Base-by-base conservation (phyloP, 139 green algal genomes). In the Chlamydomonas applanata region DNA sequence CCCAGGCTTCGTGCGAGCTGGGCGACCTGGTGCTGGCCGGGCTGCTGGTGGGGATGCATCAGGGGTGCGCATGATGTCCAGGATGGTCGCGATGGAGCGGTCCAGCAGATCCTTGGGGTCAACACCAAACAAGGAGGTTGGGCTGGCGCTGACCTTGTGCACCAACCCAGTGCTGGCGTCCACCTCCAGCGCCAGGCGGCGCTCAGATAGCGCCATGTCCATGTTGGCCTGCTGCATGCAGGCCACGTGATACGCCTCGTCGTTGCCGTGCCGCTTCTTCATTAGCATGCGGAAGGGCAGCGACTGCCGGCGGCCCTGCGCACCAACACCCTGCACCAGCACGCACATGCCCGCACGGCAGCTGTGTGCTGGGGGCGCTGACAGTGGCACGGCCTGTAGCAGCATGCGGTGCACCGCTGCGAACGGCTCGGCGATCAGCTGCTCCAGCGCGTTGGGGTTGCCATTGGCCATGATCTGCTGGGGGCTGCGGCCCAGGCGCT, bases 401-500 rank as follows among this genome's bases (percentile, higher is more conserved):
- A 67, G 60, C 27, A 3, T 45, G 27, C 29, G 25, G 60, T 67
- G 60, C 60, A 44, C 5, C 27, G n/a, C n/a, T n/a, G n/a, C n/a
- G n/a, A n/a, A n/a, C n/a, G n/a, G n/a, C n/a, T n/a, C n/a, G n/a
- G n/a, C n/a, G n/a, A n/a, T n/a, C n/a, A n/a, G n/a, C n/a, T n/a
- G n/a, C n/a, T n/a, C n/a, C n/a, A n/a, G n/a, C n/a, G n/a, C n/a
- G n/a, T n/a, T n/a, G n/a, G n/a, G n/a, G n/a, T n/a, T n/a, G n/a
- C n/a, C n/a, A n/a, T n/a, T n/a, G n/a, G n/a, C n/a, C n/a, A n/a
- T n/a, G n/a, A n/a, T n/a, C n/a, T n/a, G n/a, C n/a, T n/a, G n/a
- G n/a, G n/a, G n/a, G n/a, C n/a, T n/a, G n/a, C 62, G 62, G 33
- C 62, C 62, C 34, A 69, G 62, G 25, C 20, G 32, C 62, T 69